Percentiles rank a stretch among this genome's conserved stretches.
Evolutionary conservation across 1,139 yeast genomes (phyloP).

Genomic region (Blastobotrys proliferans): DNA sequence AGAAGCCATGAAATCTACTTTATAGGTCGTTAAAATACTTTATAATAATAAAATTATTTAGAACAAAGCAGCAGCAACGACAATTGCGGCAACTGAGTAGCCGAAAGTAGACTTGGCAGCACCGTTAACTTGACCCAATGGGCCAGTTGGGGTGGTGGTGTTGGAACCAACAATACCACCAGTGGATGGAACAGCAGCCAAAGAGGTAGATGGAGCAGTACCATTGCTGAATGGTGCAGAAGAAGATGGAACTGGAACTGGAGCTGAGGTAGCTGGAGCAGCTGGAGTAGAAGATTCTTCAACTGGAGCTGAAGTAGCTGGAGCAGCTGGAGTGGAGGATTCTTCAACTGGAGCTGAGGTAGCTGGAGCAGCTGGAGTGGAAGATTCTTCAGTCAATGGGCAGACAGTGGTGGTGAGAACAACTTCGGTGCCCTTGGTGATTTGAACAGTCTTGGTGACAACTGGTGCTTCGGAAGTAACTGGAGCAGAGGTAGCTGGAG

Average conservation of each 20-base stretch:
- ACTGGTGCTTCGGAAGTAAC: constrained; percentile 11
- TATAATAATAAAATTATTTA: constrained; percentile 6
- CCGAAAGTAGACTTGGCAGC: constrained; percentile 11
- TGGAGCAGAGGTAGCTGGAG: constrained; percentile 14
- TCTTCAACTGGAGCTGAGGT: constrained; percentile 13
- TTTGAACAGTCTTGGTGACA: constrained; percentile 17
- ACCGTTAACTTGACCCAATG: constrained; percentile 10
- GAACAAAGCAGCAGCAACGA: constrained; percentile 14
- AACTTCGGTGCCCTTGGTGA: constrained; percentile 17
- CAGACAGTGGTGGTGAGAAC: constrained; percentile 20
- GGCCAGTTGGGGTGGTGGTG: constrained; percentile 5
- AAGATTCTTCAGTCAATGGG: constrained; percentile 19
- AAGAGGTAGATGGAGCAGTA: constrained; percentile 10
- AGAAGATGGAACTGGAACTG: constrained; percentile 9
- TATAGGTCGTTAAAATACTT: not conserved
- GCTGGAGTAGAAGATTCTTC: constrained; percentile 14
- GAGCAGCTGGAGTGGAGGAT: constrained; percentile 14
- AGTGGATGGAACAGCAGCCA: constrained; percentile 11
- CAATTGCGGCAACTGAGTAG: constrained; percentile 14
- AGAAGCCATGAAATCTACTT: not conserved
- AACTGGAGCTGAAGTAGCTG: constrained; percentile 11
- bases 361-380: constrained; percentile 10
- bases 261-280: constrained; percentile 15
- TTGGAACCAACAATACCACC: constrained; percentile 2
- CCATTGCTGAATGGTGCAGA: constrained; percentile 7